Evolutionary conservation across 2,329 filamentous ascomycete species (phyloP).

Genomic region (Chrysoporthe austroafricana): DNA sequence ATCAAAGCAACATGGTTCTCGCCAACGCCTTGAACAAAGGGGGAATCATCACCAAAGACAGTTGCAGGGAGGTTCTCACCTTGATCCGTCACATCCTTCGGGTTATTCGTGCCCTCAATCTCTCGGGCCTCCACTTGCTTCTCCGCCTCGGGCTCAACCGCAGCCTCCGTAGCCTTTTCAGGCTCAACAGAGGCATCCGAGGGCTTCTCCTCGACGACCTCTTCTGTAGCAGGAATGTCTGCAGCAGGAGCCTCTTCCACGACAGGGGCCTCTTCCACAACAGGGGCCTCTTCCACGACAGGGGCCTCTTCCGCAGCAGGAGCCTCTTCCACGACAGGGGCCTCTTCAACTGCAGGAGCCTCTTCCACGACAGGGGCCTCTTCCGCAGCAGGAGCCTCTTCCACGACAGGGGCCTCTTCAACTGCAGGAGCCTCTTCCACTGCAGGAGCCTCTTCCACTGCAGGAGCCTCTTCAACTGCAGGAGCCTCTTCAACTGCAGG

Average conservation of each 20-base stretch:
- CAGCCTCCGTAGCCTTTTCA: constrained; percentile 2
- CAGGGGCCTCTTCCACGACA: constrained; percentile 16
- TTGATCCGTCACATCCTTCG: constrained; percentile 21
- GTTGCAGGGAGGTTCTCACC: constrained; percentile 26
- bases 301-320: constrained; percentile 20
- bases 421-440: constrained; percentile 26
- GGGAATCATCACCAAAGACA: constrained; percentile 26
- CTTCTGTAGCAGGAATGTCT: constrained; percentile 14
- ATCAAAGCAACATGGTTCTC: constrained; percentile 27
- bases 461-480: constrained; percentile 25
- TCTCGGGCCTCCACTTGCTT: constrained; percentile 13
- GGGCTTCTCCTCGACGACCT: constrained; percentile 14
- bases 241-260: constrained; percentile 19
- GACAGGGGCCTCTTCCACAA: constrained; percentile 22
- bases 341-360: constrained; percentile 21
- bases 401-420: constrained; percentile 21
- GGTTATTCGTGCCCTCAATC: neutral
- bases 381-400: constrained; percentile 19
- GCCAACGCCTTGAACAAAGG: constrained; percentile 25
- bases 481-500: constrained; percentile 14
- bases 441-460: constrained; percentile 19
- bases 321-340: constrained; percentile 27
- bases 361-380: constrained; percentile 29
- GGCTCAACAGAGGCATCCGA: constrained; percentile 11
- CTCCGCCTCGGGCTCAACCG: constrained; percentile 2